phyloP scores from a whole-genome alignment of 345 rosid species.

The Pistacia vera region DNA sequence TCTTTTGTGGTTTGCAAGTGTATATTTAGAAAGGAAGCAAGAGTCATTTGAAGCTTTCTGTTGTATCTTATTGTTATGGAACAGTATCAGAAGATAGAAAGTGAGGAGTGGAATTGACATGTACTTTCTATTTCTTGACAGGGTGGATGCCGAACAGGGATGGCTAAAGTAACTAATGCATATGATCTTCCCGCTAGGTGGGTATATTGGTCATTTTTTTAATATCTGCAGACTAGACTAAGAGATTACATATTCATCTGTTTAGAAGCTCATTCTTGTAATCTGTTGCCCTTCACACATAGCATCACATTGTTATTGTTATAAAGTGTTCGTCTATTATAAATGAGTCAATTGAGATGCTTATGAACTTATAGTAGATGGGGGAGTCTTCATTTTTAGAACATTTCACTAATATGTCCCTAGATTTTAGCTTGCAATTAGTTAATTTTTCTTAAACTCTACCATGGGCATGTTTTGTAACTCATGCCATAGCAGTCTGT shows the following conservation, averaged over 20 bases:
- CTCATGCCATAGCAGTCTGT: constrained; percentile 3
- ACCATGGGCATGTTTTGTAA: not conserved
- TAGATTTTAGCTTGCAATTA: not conserved
- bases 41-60: constrained; percentile 4
- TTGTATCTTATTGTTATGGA: constrained; percentile 16
- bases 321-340: not conserved
- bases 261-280: not conserved
- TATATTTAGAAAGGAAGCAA: not conserved
- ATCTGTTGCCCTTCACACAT: not conserved
- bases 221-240: constrained; percentile 9
- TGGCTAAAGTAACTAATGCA: constrained; percentile 94
- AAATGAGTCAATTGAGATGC: not conserved
- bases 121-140: constrained; percentile 37
- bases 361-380: not conserved
- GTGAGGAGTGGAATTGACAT: constrained; percentile 12
- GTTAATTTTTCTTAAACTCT: not conserved
- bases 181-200: constrained; percentile 98
- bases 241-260: not conserved
- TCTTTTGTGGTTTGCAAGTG: not conserved
- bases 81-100: constrained; percentile 18
- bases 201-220: constrained; percentile 19
- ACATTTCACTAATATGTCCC: not conserved
- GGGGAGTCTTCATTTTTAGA: too few species aligned
- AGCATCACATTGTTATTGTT: too few species aligned
- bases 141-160: constrained; percentile 99